A percentile compares a stretch with the other conserved stretches of the same genome.
These are phyloP conservation scores for Xerocomellus intermedius DNA, from an alignment of 768 basidiomycete genomes.

Conservation along the genomic window DNA sequence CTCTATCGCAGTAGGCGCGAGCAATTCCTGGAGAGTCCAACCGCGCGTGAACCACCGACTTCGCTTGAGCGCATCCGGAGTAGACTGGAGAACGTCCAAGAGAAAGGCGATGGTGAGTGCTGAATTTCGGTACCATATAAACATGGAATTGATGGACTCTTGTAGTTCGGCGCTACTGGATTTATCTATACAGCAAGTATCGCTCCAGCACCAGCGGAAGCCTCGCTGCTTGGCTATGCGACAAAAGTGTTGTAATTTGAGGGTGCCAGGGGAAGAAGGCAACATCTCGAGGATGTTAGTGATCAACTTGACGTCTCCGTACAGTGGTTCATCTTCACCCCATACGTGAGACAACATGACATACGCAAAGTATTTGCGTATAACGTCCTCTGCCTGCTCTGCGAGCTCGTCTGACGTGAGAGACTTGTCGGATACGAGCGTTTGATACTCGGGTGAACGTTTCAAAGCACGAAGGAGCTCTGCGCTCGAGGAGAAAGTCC, in stretches of 20 bases:
- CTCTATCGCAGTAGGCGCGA: conserved; percentile 24
- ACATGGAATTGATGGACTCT: conserved; percentile 35
- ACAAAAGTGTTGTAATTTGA: conserved; percentile 26
- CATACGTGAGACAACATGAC: conserved; percentile 30
- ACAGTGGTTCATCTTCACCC: conserved; percentile 27
- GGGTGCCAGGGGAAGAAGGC: conserved; percentile 13
- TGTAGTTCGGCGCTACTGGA: conserved; percentile 30
- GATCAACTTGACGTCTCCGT: conserved; percentile 14
- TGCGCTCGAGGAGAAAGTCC: conserved; percentile 16
- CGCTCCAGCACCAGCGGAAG: conserved; percentile 30
- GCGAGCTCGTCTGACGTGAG: conserved; percentile 6
- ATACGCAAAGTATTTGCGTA: conserved; percentile 25
- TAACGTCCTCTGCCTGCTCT: conserved; percentile 13
- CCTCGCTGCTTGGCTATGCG: conserved; percentile 14
- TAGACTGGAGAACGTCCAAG: conserved; percentile 16
- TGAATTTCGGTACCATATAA: conserved; percentile 32
- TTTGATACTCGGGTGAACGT: conserved; percentile 9
- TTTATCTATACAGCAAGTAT: conserved; percentile 33
- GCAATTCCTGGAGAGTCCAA: conserved; percentile 31
- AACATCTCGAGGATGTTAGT: conserved; percentile 18
- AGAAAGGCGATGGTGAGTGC: conserved; percentile 32
- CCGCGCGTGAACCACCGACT: conserved; percentile 28
- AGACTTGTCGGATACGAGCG: conserved; percentile 11
- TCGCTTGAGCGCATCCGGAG: conserved; percentile 10
- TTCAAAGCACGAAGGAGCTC: conserved; percentile 20